These are phyloP conservation scores for Ceratocystis eucalypticola DNA, from an alignment of 2,329 filamentous ascomycete genomes.

Conservation along the genomic window DNA sequence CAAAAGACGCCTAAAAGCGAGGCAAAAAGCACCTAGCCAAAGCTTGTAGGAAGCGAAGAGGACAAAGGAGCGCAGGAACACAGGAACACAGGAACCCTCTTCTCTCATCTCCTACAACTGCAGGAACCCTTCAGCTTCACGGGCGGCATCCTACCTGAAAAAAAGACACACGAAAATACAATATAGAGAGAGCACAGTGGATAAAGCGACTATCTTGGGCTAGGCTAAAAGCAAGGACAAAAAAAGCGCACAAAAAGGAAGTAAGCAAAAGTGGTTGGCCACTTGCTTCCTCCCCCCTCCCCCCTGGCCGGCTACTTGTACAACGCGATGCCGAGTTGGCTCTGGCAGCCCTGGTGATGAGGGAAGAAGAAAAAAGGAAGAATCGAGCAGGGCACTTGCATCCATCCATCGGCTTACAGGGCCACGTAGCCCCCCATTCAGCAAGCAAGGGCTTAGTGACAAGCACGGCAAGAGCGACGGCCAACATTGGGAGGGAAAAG, in stretches of 20 bases:
- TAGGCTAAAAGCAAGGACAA: too few species aligned
- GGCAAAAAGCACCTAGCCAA: not conserved
- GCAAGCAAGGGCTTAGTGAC: not conserved
- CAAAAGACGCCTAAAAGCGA: not conserved
- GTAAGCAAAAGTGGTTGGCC: not conserved
- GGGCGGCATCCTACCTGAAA: not conserved
- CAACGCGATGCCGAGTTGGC: not conserved
- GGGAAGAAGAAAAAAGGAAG: not conserved
- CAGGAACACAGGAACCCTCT: not conserved
- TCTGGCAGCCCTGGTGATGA: not conserved
- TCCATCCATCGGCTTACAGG: not conserved
- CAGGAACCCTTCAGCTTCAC: slow-evolving; percentile 1
- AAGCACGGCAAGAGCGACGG: not conserved
- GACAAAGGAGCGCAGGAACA: not conserved
- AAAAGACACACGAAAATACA: not conserved
- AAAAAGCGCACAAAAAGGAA: too few species aligned
- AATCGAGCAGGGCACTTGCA: not conserved
- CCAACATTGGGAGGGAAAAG: not conserved
- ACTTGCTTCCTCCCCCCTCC: not conserved
- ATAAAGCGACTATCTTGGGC: too few species aligned
- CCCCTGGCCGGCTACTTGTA: not conserved
- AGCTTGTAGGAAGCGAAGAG: not conserved
- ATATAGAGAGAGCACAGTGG: not conserved
- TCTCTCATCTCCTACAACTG: not conserved
- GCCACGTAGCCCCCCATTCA: slow-evolving; percentile 1